Evolutionary conservation across 176 grass and related monocot species (phyloP).

Genomic region (Eragrostis nindensis): DNA sequence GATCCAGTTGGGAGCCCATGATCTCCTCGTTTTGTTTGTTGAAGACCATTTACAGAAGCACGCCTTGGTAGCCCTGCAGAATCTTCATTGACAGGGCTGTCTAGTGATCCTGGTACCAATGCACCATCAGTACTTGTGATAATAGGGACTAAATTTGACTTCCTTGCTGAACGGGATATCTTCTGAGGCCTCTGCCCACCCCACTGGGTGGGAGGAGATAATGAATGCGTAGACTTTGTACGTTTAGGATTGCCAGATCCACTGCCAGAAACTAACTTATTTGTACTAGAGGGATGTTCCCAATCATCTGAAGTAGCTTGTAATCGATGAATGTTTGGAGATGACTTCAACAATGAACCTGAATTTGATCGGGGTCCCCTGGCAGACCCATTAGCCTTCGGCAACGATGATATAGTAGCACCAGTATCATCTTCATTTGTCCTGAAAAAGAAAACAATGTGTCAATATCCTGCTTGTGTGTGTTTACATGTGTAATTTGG

Average conservation of each 20-base stretch:
- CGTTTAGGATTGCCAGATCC: constrained; percentile 72
- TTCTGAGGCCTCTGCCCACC: constrained; percentile 91
- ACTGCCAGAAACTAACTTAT: constrained; percentile 68
- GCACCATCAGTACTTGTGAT: constrained; percentile 54
- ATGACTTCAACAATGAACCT: constrained; percentile 70
- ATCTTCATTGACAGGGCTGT: constrained; percentile 59
- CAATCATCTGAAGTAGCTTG: constrained; percentile 67
- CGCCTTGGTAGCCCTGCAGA: constrained; percentile 40
- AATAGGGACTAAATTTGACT: constrained; percentile 78
- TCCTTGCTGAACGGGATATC: constrained; percentile 81
- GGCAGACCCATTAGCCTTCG: constrained; percentile 64
- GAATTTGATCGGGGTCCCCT: constrained; percentile 79
- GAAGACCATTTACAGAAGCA: constrained; percentile 49
- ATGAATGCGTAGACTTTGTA: constrained; percentile 57
- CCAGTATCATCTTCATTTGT: constrained; percentile 56
- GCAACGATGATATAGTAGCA: constrained; percentile 51
- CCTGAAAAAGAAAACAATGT: constrained; percentile 48
- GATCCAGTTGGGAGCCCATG: constrained; percentile 56
- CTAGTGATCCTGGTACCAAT: constrained; percentile 48
- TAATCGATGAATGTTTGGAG: constrained; percentile 55
- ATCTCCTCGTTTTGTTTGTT: constrained; percentile 67
- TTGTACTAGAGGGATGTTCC: constrained; percentile 67
- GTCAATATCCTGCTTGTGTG: not conserved
- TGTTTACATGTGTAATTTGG: not conserved
- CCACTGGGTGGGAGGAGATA: constrained; percentile 82